Base-by-base conservation (phyloP, 129 eudicot genomes). In the Erigeron canadensis region DNA sequence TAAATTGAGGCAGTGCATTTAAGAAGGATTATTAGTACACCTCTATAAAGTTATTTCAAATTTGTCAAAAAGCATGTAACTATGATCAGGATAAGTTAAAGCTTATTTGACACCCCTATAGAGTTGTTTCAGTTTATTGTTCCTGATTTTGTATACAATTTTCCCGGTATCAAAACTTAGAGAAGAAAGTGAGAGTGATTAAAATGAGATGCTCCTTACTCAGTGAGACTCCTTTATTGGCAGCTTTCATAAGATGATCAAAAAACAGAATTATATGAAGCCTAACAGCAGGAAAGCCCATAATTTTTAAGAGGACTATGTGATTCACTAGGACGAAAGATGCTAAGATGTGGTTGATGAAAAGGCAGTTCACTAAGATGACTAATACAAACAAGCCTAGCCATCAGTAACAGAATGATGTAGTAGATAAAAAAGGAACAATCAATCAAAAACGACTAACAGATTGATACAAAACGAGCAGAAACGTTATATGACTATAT, bases 11-110 rank as follows among this genome's bases (percentile, higher is more conserved):
- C 40, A 57, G 67, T 41, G 34, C 50, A 37, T 23, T 44, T 45
- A 58, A 37, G 5, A 59, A 15, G 54, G 43, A 54, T 55, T 43
- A 8, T 44, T 13, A n/a, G 19, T 47, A 34, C 61, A 61, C 17
- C 17, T 69, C n/a, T 16, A 48, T 47, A 42, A 8, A 37, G 50
- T 16, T 46, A 44, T n/a, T 73, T 48, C 39, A 5, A 48, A 46
- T 50, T 58, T 72, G 57, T 59, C 8, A 58, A 19, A 21, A 42
- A n/a, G 45, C 9, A 22, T 13, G 75, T 45, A 21, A 72, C 15
- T 21, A 50, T 42, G 41, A 55, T 11, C 63, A 51, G 12, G 47
- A 37, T 50, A 50, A 18, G 17, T 8, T 6, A 23, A 51, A 53
- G 17, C 38, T 0, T 69, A 8, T 69, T 51, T 37, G 7, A 53